Evolutionary conservation across 305 asterid species (phyloP), one percentile per base, ranked within the genome.

Genomic region (Rubia balearica): DNA sequence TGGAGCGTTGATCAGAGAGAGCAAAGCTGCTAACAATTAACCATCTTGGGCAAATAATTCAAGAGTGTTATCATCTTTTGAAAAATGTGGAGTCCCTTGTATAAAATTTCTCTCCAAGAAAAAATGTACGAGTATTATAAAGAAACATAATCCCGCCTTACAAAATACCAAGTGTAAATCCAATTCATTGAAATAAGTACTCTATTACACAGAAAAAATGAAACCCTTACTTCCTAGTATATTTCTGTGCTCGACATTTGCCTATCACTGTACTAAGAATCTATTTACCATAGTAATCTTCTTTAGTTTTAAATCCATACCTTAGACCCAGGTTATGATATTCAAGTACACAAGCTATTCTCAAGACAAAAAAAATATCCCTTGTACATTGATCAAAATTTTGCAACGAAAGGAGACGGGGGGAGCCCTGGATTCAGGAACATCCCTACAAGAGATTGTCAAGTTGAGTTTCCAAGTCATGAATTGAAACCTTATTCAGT

Each of bases 381-480:
- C 57, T 16, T 8, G 6, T 17, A 24, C 22, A 38, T 6, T 16
- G 46, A 56, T 24, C 42, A 65, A 73, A 55, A 65, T 21, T 70
- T 73, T 69, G 38, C 7, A 55, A 41, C 22, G 24, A 36, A 51
- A 41, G 3, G 49, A 36, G 55, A 53, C 57, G n/a, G n/a, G 1
- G 41, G 42, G 7, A 6, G 45, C 22, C 60, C 3, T 13, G 22
- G 40, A 27, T 46, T 45, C 64, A 63, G 67, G 40, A 73, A 71
- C 48, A 68, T 55, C n/a, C 43, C 79, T 73, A 88, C 85, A 86
- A 83, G 74, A 87, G 83, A 69, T 73, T 84, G 74, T 95, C 99
- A 21, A 95, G 98, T 74, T 87, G 90, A 61, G 84, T 82, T 84
- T 88, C 90, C 84, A 90, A 75, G 73, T 87, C 96, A 60, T 78